Base-by-base conservation (phyloP, 2,329 filamentous ascomycete species). In the Paecilomyces variotii region DNA sequence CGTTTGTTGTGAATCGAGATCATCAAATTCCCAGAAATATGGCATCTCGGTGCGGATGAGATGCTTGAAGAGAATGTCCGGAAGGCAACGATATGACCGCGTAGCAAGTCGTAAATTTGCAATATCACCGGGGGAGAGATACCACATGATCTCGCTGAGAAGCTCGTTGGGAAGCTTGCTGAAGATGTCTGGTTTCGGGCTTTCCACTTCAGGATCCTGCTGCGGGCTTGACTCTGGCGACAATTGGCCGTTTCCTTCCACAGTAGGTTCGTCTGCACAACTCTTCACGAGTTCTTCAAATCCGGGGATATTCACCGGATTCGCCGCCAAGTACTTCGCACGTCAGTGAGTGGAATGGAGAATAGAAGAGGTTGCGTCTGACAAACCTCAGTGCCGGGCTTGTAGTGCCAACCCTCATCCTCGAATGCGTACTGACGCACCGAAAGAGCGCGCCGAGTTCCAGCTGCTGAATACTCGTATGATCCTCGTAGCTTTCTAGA, bases 21-120 rank as follows among this genome's bases (percentile, higher is more conserved):
- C 50, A 28, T 52, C 50, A n/a, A 52, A 25, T 63, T 60, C 58
- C 56, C 56, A 60, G 34, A 60, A 34, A 30, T 51, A 58, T 2
- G 58, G 58, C 34, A 53, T 45, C 50, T 58, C 58, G 7, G 24
- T 26, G 25, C 51, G 51, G 27, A 57, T 49, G 2, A 53, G 58
- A 10, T 56, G n/a, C 14, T 54, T 39, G 32, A 57, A 53, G 35
- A 58, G 14, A 7, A 30, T 25, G 19, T 52, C 39, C 12, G 56
- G 55, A 39, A 60, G 56, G 24, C 12, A 14, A 30, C 34, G 34
- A 26, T 58, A 53, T 11, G 28, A 28, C 4, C 34, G 56, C 14
- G 39, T 45, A 14, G 56, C 56, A 35, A 34, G 52, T 24, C 56
- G 50, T 7, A 58, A 19, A 7, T 55, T 34, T 10, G 58, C 58